phyloP scores from a whole-genome alignment of 176 grass and related monocot species.

The Zea luxurians region DNA sequence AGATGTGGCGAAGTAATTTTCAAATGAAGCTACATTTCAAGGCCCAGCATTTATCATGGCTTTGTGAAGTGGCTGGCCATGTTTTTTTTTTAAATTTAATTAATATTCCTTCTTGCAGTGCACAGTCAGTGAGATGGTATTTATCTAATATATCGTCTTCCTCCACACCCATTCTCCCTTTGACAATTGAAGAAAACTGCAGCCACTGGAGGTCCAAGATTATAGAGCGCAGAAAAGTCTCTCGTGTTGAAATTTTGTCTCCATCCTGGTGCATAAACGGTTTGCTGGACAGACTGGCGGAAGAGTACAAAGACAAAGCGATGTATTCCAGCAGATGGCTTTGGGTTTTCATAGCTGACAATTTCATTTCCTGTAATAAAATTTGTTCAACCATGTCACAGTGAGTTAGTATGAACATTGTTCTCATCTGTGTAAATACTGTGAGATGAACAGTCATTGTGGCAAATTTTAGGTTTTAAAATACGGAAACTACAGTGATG shows the following conservation, averaged over 20 bases:
- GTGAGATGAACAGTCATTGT: background rate
- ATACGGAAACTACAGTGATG: background rate
- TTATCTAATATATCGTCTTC: conserved; percentile 79
- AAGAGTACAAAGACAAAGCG: conserved; percentile 89
- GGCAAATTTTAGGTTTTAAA: conserved; percentile 1
- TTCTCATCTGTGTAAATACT: conserved; percentile 5
- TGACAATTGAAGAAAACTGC: conserved; percentile 94
- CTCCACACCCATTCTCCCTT: conserved; percentile 91
- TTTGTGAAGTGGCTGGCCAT: conserved; percentile 23
- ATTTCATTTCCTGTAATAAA: conserved; percentile 82
- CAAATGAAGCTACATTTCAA: conserved; percentile 47
- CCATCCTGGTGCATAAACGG: conserved; percentile 86
- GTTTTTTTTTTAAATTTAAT: conserved; percentile 22
- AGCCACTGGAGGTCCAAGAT: conserved; percentile 67
- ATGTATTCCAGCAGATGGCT: conserved; percentile 91
- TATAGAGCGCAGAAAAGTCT: conserved; percentile 84
- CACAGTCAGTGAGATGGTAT: conserved; percentile 6
- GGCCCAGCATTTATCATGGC: conserved; percentile 25
- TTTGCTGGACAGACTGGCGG: conserved; percentile 74
- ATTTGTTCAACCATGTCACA: conserved; percentile 37
- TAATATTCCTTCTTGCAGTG: conserved; percentile 24
- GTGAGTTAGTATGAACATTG: conserved; percentile 13
- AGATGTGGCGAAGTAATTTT: conserved; percentile 26
- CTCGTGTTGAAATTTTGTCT: conserved; percentile 92
- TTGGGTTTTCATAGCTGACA: conserved; percentile 87